Base-by-base conservation (phyloP, 345 rosid species). In the Moricandia moricandioides region DNA sequence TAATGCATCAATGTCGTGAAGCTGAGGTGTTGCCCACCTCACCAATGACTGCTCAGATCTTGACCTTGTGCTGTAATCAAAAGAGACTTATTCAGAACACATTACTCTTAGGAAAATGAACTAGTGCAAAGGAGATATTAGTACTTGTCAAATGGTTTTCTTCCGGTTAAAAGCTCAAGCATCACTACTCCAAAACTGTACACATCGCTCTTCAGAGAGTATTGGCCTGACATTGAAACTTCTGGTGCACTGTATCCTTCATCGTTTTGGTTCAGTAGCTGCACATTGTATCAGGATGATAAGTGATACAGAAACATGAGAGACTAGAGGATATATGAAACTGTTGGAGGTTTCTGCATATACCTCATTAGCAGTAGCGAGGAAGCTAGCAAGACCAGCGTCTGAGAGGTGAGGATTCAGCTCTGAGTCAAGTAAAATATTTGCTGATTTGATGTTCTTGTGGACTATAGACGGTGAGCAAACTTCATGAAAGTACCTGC, bases 1-100 rank as follows among this genome's bases (percentile, higher is more conserved):
- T 51, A 95, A 79, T n/a, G 99, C 97, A 81, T 95, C 97, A 8
- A 95, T 95, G 73, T 92, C 99, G 37, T 95, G 99, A 73, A 95
- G 98, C 86, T 95, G 98, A 72, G 99, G 99, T 34, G 97, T 95
- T 59, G 97, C 98, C 99, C 99, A 95, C 78, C 96, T 87, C 76
- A 95, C 98, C 83, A 95, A 75, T 70, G 98, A 92, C 80, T 95
- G 99, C 79, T 95, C 98, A 0, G 83, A 72, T 77, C 97, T 92
- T 70, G 89, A 83, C 85, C 91, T 92, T 45, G 97, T 73, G 84
- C 99, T 95, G 91, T 59, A 1, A 66, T 35, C 16, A 27, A 13
- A 30, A 21, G 24, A 11, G 11, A 21, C 12, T 59, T 49, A 10
- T 40, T 34, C 45, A n/a, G n/a, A 30, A 1, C 75, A 49, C 21